Evolutionary conservation across 352 stramenopile species (phyloP).

Genomic region (Phytophthora rubi): DNA sequence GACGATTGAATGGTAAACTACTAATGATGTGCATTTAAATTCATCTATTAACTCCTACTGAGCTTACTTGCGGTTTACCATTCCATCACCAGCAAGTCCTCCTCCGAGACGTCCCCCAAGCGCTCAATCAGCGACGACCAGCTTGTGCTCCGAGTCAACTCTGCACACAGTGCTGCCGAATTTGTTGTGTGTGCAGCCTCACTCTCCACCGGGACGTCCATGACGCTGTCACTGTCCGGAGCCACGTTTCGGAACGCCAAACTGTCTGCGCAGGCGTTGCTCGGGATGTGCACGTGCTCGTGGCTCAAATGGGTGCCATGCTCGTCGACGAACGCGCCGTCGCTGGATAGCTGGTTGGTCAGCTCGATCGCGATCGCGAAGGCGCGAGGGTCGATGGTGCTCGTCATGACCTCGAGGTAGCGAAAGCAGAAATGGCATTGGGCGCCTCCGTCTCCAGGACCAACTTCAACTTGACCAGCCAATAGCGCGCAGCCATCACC

Average conservation of each 20-base stretch:
- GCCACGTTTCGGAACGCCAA: slow-evolving; percentile 1
- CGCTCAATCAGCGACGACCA: slow-evolving; percentile 25
- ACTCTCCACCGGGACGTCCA: background rate
- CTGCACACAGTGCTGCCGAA: no score
- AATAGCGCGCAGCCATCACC: background rate
- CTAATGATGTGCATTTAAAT: no score
- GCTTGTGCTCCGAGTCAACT: background rate
- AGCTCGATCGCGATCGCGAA: slow-evolving; percentile 26
- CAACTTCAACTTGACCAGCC: background rate
- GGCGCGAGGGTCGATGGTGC: slow-evolving; percentile 15
- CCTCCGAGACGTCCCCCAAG: slow-evolving; percentile 12
- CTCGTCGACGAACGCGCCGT: slow-evolving; percentile 28
- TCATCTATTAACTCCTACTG: no score
- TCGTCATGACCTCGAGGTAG: slow-evolving; percentile 11
- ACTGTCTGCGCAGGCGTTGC: slow-evolving; percentile 1
- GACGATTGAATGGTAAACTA: no score
- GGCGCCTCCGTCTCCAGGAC: background rate
- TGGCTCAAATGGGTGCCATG: background rate
- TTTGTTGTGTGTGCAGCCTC: background rate
- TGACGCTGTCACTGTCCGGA: background rate
- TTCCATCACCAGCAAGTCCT: slow-evolving; percentile 15
- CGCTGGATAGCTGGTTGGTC: slow-evolving; percentile 24
- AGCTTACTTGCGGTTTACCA: background rate
- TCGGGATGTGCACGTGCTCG: background rate
- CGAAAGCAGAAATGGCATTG: slow-evolving; percentile 15